Evolutionary conservation across 768 basidiomycete genomes (phyloP).

Genomic region (Suillus tomentosus): DNA sequence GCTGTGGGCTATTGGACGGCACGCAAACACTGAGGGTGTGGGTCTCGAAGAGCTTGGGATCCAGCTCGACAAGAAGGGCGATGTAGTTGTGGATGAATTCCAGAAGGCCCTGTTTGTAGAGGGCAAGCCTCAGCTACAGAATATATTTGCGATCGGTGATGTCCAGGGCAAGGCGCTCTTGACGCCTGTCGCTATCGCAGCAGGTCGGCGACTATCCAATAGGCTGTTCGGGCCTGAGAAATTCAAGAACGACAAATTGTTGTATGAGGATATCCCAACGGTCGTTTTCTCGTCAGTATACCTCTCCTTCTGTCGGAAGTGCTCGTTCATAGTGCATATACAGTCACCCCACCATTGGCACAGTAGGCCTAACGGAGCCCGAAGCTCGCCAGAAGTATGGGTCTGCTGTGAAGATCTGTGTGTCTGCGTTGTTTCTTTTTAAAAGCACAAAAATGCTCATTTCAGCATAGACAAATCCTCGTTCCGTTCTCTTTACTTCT

Average conservation of each 20-base stretch:
- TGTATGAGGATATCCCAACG: conserved; percentile 88
- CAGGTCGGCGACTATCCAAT: conserved; percentile 87
- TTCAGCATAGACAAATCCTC: conserved; percentile 64
- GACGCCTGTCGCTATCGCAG: conserved; percentile 97
- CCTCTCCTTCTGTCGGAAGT: conserved; percentile 10
- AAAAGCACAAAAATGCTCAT: conserved; percentile 8
- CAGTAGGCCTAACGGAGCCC: conserved; percentile 92
- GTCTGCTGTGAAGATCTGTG: conserved; percentile 88
- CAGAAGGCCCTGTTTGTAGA: conserved; percentile 72
- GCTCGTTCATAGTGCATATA: conserved; percentile 9
- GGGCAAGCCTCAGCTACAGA: conserved; percentile 27
- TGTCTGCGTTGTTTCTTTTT: conserved; percentile 31
- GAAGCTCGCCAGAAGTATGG: conserved; percentile 89
- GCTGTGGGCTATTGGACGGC: conserved; percentile 94
- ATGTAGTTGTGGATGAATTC: conserved; percentile 88
- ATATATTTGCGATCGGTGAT: conserved; percentile 84
- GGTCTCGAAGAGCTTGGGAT: conserved; percentile 80
- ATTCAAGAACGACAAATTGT: conserved; percentile 85
- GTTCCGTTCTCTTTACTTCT: conserved; percentile 88
- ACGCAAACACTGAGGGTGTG: conserved; percentile 74
- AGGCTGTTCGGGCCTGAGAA: conserved; percentile 85
- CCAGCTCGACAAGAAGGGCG: conserved; percentile 74
- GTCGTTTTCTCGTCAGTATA: conserved; percentile 92
- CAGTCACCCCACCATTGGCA: conserved; percentile 94
- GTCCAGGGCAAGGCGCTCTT: conserved; percentile 90